Conservation (phyloP, 2,329 filamentous ascomycete genomes). For the Aspergillus oerlinghausenensis region DNA sequence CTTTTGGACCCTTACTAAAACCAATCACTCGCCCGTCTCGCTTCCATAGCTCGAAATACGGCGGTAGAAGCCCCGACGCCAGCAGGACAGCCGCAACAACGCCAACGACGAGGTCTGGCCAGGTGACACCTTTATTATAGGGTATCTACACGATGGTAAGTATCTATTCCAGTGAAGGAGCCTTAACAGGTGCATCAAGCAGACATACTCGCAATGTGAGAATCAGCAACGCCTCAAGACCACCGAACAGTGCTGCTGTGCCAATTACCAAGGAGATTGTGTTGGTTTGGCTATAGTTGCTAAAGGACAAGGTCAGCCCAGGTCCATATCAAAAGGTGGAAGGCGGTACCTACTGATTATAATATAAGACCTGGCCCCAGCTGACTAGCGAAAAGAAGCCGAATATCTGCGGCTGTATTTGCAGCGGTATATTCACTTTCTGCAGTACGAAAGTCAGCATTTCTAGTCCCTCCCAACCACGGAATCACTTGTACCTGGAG, state of each 20-base stretch:
- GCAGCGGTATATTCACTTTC: conserved; percentile 52
- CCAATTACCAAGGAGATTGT: conserved; percentile 39
- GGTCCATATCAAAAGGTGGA: not conserved
- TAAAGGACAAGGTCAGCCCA: conserved; percentile 12
- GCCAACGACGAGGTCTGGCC: conserved; percentile 54
- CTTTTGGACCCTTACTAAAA: conserved; percentile 43
- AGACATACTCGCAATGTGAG: conserved; percentile 50
- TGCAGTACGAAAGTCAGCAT: conserved; percentile 19
- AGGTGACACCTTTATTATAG: conserved; percentile 51
- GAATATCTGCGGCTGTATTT: conserved; percentile 54
- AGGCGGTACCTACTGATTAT: conserved; percentile 39
- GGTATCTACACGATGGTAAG: conserved; percentile 40
- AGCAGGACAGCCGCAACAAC: conserved; percentile 56
- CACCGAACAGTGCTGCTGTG: conserved; percentile 46
- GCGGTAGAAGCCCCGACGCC: conserved; percentile 53
- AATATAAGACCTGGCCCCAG: conserved; percentile 52
- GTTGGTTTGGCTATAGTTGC: conserved; percentile 43
- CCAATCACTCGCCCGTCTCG: conserved; percentile 58
- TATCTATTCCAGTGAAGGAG: not conserved
- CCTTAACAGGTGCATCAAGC: not conserved
- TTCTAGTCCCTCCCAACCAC: not conserved
- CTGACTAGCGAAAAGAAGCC: conserved; percentile 46
- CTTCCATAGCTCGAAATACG: conserved; percentile 60
- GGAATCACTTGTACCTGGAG: conserved; percentile 36
- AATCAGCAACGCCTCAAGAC: conserved; percentile 54